phyloP scores from a whole-genome alignment of 2,329 filamentous ascomycete genomes.

The Penicillium nordicum region DNA sequence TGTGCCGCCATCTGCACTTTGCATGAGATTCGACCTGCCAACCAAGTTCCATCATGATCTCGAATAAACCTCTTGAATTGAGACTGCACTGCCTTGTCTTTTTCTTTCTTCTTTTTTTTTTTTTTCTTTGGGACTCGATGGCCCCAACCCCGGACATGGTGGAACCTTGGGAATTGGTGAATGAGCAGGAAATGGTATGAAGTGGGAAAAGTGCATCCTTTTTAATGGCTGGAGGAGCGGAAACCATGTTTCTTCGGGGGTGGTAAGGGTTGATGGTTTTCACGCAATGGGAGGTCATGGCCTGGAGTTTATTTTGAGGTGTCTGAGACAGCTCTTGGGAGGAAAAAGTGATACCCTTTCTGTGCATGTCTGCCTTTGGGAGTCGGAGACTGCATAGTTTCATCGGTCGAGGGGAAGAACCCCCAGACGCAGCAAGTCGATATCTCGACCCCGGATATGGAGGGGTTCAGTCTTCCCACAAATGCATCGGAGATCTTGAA shows the following conservation, averaged over 20 bases:
- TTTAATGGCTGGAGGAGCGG: constrained; percentile 27
- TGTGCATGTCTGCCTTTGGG: constrained; percentile 40
- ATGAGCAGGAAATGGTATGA: constrained; percentile 10
- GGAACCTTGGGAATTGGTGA: neutral
- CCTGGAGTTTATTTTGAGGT: constrained; percentile 38
- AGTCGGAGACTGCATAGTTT: constrained; percentile 39
- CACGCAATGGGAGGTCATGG: constrained; percentile 32
- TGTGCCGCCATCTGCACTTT: constrained; percentile 35
- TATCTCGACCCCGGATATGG: constrained; percentile 18
- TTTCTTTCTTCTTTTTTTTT: constrained; percentile 12
- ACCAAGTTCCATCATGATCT: constrained; percentile 17
- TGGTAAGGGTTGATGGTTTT: constrained; percentile 30
- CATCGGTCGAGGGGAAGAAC: constrained; percentile 33
- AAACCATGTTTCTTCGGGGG: constrained; percentile 22
- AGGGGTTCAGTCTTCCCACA: constrained; percentile 27
- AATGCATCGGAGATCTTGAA: constrained; percentile 31
- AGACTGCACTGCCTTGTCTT: constrained; percentile 28
- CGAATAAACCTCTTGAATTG: constrained; percentile 30
- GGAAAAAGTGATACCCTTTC: constrained; percentile 46
- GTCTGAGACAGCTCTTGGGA: constrained; percentile 40
- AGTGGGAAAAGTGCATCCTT: constrained; percentile 14
- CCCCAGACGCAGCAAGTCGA: constrained; percentile 27
- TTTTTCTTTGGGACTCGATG: constrained; percentile 7
- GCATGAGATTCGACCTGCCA: constrained; percentile 20
- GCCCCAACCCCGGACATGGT: constrained; percentile 1